These are phyloP conservation scores for Aegilops umbellulata DNA, from an alignment of 176 grass and related monocot genomes.

Conservation along the genomic window DNA sequence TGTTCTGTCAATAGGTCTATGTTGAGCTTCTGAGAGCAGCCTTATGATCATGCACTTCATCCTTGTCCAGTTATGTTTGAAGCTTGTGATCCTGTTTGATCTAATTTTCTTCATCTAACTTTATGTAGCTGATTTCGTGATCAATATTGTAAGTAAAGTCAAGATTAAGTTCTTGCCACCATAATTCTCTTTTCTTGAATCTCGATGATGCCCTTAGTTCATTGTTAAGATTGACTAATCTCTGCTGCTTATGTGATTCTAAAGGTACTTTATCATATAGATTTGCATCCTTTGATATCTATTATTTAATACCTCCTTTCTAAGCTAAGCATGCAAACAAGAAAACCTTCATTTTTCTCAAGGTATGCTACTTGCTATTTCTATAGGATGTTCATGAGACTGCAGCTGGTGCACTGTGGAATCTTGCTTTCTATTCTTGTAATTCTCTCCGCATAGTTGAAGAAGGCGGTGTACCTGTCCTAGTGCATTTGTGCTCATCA, in stretches of 20 bases:
- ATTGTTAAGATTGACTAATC: constrained; percentile 13
- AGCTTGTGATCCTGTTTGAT: not conserved
- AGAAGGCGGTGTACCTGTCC: constrained; percentile 89
- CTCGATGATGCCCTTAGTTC: not conserved
- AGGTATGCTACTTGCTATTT: constrained; percentile 14
- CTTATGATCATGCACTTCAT: not conserved
- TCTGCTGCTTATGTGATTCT: constrained; percentile 2
- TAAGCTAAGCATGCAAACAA: constrained; percentile 3
- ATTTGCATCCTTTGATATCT: not conserved
- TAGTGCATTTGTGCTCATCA: constrained; percentile 83
- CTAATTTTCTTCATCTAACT: not conserved
- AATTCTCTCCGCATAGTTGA: constrained; percentile 96
- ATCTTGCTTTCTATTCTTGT: constrained; percentile 94
- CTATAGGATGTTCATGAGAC: constrained; percentile 97
- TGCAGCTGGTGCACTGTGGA: constrained; percentile 98
- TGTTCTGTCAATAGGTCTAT: not conserved
- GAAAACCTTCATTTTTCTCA: not conserved
- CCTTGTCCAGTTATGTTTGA: not conserved
- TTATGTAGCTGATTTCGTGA: constrained; percentile 1
- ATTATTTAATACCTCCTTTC: not conserved
- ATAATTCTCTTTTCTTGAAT: not conserved
- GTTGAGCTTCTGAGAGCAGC: not conserved
- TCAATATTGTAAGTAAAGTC: constrained; percentile 4
- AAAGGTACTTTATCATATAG: not conserved
- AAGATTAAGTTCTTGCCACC: not conserved